Evolutionary conservation across 805 yeast species (phyloP), one percentile per base, ranked within the genome.

Genomic region (Starmera dryadoides): DNA sequence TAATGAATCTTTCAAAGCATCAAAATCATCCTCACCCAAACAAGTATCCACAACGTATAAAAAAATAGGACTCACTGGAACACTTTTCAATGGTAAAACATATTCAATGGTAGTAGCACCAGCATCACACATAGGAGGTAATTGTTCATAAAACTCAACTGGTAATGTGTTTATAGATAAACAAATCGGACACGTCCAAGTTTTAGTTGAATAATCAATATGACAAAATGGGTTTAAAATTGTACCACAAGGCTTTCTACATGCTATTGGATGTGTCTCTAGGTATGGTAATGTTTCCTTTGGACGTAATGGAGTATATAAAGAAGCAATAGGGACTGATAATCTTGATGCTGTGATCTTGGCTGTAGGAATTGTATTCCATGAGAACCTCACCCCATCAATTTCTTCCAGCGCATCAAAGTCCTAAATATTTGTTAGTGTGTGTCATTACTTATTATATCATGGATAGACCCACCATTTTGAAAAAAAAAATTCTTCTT

Each of bases 131-230:
- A 69, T 72, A 11, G 60, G 62, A 43, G 66, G 67, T 33, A 50
- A 37, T 51, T 56, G 42, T 47, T 39, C 16, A 38, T 36, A 37
- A 23, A 42, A 38, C 4, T 42, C 41, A 17, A 50, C 47, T 38
- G 59, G 65, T 5, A 71, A 54, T 28, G 46, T 64, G 47, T 77
- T 78, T 36, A 70, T 62, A 29, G 64, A 58, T 6, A 64, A 62
- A 61, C 86, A 79, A 37, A 78, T 62, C 20, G 75, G 74, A 57
- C 86, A 79, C 4, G 66, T 47, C 85, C 85, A 79, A 4, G 53
- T 42, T 31, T 49, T 52, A 8, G 55, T 45, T 10, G 46, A 49
- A 16, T 53, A 34, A 36, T 63, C 68, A 5, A 53, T 22, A 19
- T 42, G 46, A 14, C 45, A 71, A 44, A 59, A 78, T 1, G 84